phyloP scores from a whole-genome alignment of 2,329 filamentous ascomycete species.

The Incumbomyces lentus region DNA sequence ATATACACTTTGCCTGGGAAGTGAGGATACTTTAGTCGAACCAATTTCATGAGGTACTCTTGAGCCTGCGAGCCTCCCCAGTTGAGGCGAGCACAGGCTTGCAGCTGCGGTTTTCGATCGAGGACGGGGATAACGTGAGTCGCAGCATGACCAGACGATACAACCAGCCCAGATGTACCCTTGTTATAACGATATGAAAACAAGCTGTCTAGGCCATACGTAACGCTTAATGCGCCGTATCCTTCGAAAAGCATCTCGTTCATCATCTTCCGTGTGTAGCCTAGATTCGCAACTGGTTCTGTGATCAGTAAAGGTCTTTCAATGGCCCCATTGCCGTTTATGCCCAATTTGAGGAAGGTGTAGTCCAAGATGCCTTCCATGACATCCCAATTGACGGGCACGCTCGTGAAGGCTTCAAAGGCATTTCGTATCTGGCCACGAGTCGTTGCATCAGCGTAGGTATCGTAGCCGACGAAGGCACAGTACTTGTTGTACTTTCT shows the following conservation, averaged over 20 bases:
- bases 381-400: conserved; percentile 95
- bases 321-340: conserved; percentile 64
- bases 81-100: conserved; percentile 78
- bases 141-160: conserved; percentile 85
- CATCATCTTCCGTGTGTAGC: conserved; percentile 87
- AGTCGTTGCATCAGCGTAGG: conserved; percentile 88
- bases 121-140: conserved; percentile 93
- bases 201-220: conserved; percentile 90
- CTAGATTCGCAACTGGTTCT: conserved; percentile 82
- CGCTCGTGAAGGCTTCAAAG: conserved; percentile 81
- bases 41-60: conserved; percentile 82
- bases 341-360: conserved; percentile 82
- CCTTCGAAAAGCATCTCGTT: conserved; percentile 95
- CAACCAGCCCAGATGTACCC: conserved; percentile 74
- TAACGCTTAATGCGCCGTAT: conserved; percentile 78
- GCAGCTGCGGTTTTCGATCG: conserved; percentile 71
- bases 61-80: conserved; percentile 88
- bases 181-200: conserved; percentile 93
- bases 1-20: conserved; percentile 79
- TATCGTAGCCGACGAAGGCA: conserved; percentile 83
- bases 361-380: conserved; percentile 94
- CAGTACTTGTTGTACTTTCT: conserved; percentile 87
- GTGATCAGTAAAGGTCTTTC: conserved; percentile 90
- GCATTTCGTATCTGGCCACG: conserved; percentile 81
- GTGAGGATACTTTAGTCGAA: conserved; percentile 75